phyloP scores from a whole-genome alignment of 169 alveolate species.

The Neospora caninum region DNA sequence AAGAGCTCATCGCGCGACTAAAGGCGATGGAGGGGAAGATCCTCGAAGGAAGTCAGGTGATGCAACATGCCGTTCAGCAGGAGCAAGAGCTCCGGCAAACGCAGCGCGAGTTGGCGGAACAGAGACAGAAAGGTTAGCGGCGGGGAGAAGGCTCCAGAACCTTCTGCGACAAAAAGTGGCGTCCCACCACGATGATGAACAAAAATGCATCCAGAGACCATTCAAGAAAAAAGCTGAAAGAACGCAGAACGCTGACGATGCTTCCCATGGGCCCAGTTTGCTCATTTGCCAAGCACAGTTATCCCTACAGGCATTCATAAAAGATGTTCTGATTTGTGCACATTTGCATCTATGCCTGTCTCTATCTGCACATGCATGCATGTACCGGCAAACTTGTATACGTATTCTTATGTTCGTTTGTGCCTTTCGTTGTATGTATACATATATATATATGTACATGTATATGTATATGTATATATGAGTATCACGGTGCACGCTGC shows the following conservation, averaged over 20 bases:
- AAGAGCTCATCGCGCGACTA: conserved; percentile 79
- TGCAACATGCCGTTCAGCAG: conserved; percentile 67
- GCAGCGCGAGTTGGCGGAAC: conserved; percentile 78
- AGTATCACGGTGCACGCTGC: too few relatives aligned
- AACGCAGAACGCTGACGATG: too few relatives aligned
- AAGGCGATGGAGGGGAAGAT: conserved; percentile 86
- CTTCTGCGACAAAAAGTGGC: too few relatives aligned
- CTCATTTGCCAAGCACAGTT: background rate
- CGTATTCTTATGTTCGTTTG: background rate
- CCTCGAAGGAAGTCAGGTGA: conserved; percentile 74
- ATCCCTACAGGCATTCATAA: too few relatives aligned
- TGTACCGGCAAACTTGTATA: background rate
- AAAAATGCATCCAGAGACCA: too few relatives aligned
- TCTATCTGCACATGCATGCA: too few relatives aligned
- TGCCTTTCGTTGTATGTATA: too few relatives aligned
- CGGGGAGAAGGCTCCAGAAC: background rate
- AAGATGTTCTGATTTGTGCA: too few relatives aligned
- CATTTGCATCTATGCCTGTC: too few relatives aligned
- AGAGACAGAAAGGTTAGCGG: conserved; percentile 66
- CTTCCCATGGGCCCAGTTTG: background rate
- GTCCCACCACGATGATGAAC: too few relatives aligned
- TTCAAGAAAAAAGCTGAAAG: too few relatives aligned
- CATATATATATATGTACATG: background rate
- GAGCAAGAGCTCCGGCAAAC: conserved; percentile 81
- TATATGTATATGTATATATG: too few relatives aligned